Conservation (phyloP, 495 filamentous ascomycete genomes). For the Tuber magnatum region DNA sequence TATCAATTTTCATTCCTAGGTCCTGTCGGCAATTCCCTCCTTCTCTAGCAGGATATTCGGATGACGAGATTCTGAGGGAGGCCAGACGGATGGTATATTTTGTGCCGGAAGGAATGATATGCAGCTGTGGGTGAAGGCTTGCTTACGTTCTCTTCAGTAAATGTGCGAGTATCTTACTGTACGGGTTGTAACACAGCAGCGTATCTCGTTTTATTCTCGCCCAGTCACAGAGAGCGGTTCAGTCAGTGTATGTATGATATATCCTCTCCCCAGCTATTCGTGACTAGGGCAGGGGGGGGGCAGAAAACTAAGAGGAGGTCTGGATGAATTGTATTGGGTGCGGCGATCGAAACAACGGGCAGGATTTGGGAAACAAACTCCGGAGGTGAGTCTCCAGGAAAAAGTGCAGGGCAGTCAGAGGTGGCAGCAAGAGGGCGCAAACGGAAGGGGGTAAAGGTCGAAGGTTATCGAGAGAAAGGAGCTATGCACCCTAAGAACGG, state of each 20-base stretch:
- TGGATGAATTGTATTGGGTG: background rate
- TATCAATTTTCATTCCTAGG: background rate
- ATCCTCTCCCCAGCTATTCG: background rate
- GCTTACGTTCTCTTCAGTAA: background rate
- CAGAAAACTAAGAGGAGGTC: background rate
- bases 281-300: background rate
- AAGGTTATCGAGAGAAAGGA: background rate
- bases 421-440: background rate
- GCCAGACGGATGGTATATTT: background rate
- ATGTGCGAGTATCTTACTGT: background rate
- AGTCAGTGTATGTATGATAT: background rate
- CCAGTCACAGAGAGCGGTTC: background rate
- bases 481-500: constrained; percentile 8
- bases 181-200: background rate
- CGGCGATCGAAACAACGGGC: background rate
- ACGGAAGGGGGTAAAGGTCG: background rate
- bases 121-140: background rate
- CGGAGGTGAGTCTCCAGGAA: background rate
- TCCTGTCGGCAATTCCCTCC: background rate
- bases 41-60: background rate
- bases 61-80: background rate
- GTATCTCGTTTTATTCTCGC: background rate
- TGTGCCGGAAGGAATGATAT: background rate
- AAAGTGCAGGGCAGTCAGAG: background rate
- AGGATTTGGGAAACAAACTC: background rate